Evolutionary conservation across 768 basidiomycete genomes (phyloP).

Genomic region (Termitomyces sp.): DNA sequence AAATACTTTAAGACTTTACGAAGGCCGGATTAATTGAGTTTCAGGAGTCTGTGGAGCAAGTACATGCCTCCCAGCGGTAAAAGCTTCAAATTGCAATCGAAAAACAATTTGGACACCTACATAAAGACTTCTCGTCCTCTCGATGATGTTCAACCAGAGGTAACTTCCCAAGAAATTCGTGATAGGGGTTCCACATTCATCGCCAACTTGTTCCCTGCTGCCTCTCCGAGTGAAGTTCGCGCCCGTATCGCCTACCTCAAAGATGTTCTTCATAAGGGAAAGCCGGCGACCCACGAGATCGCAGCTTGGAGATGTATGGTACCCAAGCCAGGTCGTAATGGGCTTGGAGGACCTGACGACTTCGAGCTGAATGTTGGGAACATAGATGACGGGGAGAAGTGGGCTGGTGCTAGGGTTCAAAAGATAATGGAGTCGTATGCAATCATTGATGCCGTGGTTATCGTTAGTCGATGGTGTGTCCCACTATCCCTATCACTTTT

Average conservation of each 20-base stretch:
- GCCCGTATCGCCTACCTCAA: slow-evolving; percentile 49
- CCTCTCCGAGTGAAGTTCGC: slow-evolving; percentile 48
- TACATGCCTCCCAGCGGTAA: slow-evolving; percentile 9
- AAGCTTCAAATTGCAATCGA: not conserved
- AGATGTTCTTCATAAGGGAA: slow-evolving; percentile 52
- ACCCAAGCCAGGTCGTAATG: slow-evolving; percentile 59
- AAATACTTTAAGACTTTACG: no score
- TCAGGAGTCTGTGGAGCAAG: no score
- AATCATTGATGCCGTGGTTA: slow-evolving; percentile 73
- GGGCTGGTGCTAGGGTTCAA: slow-evolving; percentile 61
- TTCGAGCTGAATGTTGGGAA: slow-evolving; percentile 63
- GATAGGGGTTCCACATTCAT: slow-evolving; percentile 75
- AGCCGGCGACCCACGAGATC: slow-evolving; percentile 69
- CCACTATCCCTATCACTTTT: not conserved
- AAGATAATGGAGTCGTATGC: slow-evolving; percentile 68
- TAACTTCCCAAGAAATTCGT: slow-evolving; percentile 69
- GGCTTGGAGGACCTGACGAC: slow-evolving; percentile 70
- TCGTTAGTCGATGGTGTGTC: slow-evolving; percentile 74
- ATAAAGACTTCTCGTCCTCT: slow-evolving; percentile 41
- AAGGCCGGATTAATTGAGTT: no score
- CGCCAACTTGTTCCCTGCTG: slow-evolving; percentile 57
- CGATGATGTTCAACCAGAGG: slow-evolving; percentile 36
- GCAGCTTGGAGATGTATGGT: slow-evolving; percentile 79
- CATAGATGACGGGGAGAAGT: slow-evolving; percentile 78
- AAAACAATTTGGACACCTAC: slow-evolving; percentile 47